These are phyloP conservation scores for Heliamphora exappendiculata DNA, from an alignment of 148 eudicot species.

Conservation along the genomic window DNA sequence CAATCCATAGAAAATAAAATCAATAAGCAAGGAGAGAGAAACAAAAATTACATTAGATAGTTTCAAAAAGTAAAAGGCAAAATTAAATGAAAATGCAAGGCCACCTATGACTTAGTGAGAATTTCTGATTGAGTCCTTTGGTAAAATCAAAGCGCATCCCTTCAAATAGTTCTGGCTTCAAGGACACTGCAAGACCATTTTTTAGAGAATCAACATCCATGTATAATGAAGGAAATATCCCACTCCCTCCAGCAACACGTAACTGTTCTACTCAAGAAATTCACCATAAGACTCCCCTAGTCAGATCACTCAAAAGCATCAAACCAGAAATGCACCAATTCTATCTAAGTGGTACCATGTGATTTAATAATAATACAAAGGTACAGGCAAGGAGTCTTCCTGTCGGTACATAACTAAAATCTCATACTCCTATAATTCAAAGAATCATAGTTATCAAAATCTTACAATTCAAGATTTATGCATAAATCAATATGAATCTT, in stretches of 20 bases:
- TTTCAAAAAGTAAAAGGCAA: not conserved
- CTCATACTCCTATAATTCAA: not conserved
- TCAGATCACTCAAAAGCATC: not conserved
- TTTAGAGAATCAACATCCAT: slow-evolving; percentile 3
- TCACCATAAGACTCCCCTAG: not conserved
- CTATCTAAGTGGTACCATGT: not conserved
- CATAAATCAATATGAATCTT: too few species aligned
- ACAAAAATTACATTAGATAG: not conserved
- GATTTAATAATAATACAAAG: not conserved
- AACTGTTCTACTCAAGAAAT: not conserved
- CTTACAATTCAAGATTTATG: too few species aligned
- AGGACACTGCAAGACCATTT: slow-evolving; percentile 56
- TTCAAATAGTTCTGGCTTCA: slow-evolving; percentile 94
- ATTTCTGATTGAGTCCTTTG: slow-evolving; percentile 72
- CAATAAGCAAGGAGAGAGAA: not conserved
- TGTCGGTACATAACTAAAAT: not conserved
- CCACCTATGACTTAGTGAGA: slow-evolving; percentile 94
- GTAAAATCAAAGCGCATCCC: slow-evolving; percentile 95
- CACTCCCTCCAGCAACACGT: not conserved
- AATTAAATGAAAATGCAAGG: not conserved
- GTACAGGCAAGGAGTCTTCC: not conserved
- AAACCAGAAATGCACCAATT: not conserved
- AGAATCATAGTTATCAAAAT: too few species aligned
- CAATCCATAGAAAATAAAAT: slow-evolving; percentile 6
- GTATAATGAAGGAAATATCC: not conserved